These are phyloP conservation scores for Cylindricascospora bacillispora DNA, from an alignment of 1,139 yeast genomes.

Conservation along the genomic window DNA sequence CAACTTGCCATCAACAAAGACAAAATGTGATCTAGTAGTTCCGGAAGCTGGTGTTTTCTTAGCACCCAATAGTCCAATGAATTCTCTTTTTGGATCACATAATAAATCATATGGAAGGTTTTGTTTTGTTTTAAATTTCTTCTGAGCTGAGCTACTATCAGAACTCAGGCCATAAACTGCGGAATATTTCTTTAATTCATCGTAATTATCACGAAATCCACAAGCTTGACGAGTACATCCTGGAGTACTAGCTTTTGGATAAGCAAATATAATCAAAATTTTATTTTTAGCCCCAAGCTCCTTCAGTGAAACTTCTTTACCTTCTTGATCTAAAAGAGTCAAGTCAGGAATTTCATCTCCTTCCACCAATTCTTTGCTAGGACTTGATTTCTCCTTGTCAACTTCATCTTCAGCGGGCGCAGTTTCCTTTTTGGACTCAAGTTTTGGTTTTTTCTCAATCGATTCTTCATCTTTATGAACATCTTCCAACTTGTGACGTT, in stretches of 20 bases:
- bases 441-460: constrained; percentile 4
- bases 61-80: constrained; percentile 72
- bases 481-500: constrained; percentile 1
- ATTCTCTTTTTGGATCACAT: constrained; percentile 58
- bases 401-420: constrained; percentile 11
- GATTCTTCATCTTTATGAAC: constrained; percentile 1
- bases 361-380: constrained; percentile 29
- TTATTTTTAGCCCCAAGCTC: constrained; percentile 37
- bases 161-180: constrained; percentile 59
- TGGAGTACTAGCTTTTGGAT: constrained; percentile 89
- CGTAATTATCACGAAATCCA: constrained; percentile 65
- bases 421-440: neutral
- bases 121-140: constrained; percentile 61
- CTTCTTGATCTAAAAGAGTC: constrained; percentile 53
- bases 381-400: constrained; percentile 2
- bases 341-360: constrained; percentile 54
- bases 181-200: constrained; percentile 40
- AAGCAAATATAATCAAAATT: constrained; percentile 56
- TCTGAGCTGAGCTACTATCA: constrained; percentile 64
- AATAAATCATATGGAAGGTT: constrained; percentile 59
- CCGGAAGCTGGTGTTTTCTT: constrained; percentile 52
- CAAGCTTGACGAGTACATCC: constrained; percentile 92
- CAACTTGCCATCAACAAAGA: constrained; percentile 67
- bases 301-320: constrained; percentile 39
- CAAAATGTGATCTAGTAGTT: constrained; percentile 79